Evolutionary conservation across 257 asterid species (phyloP), one percentile per base, ranked within the genome.

Genomic region (Schizonepeta tenuifolia): DNA sequence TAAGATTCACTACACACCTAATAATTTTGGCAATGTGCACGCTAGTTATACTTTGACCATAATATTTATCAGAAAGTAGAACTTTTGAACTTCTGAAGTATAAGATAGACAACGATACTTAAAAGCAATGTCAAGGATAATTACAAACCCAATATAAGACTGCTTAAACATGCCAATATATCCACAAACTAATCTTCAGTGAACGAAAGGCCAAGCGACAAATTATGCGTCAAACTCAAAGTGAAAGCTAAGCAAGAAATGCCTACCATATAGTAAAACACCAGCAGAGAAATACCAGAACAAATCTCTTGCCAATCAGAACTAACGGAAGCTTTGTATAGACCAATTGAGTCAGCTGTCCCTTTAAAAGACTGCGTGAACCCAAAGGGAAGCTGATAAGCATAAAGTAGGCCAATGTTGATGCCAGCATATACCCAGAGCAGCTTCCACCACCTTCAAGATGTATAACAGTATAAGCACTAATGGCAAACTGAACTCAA

Each of bases 361-460:
- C 33, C 62, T 67, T 78, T 81, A 71, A 83, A 66, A 61, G 83
- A 76, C 53, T 80, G 86, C 22, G 90, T 89, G 74, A 91, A 80
- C 71, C 77, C 82, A 78, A 95, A 26, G 76, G 87, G 98, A 75
- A 95, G 95, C 88, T 95, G 99, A 81, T 91, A 90, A 65, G 80
- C 70, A 75, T 92, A 95, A 50, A 91, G 89, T 67, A 92, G 76
- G 87, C 90, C 84, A 81, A 95, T 86, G 83, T 54, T 79, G 80
- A 87, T 78, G 80, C 90, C 94, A 79, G 97, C 87, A 70, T 95
- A 95, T 46, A 87, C 73, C 97, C 96, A 88, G 40, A 95, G 93
- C 74, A 86, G 90, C 89, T 84, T 95, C 99, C 99, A 92, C 88
- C 95, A 89, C 99, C 99, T 95, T 85, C 82, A 83, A 79, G 69